Conservation (phyloP, 169 alveolate species). For the Plasmodium cynomolgi region DNA sequence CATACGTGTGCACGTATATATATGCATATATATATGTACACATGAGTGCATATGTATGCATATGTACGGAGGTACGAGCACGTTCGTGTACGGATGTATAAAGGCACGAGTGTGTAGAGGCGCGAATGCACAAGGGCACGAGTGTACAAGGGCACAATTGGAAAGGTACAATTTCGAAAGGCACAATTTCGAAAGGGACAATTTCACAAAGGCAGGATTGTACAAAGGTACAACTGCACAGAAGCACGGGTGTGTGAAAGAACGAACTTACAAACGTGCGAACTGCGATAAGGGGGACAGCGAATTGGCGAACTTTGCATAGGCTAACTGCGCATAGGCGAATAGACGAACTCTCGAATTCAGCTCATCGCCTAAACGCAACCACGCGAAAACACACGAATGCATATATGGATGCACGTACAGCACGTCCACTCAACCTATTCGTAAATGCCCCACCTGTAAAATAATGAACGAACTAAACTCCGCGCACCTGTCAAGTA, state of each 20-base stretch:
- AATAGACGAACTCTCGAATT: neutral
- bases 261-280: neutral
- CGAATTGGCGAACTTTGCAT: neutral
- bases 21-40: neutral
- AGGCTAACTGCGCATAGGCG: neutral
- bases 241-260: neutral
- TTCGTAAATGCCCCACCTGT: neutral
- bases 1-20: neutral
- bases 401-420: constrained; percentile 20
- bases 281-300: neutral
- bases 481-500: constrained; percentile 22
- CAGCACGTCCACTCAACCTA: neutral
- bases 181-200: neutral
- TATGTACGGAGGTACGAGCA: neutral
- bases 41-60: constrained; percentile 7
- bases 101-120: neutral
- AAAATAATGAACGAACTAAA: constrained; percentile 29
- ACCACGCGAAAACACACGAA: neutral
- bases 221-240: neutral
- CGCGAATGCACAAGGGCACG: neutral
- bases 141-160: neutral
- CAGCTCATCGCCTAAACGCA: neutral
- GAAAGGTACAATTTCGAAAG: no score
- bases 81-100: neutral
- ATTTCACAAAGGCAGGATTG: neutral